Conservation (phyloP, 2,329 filamentous ascomycete genomes). For the Cytospora chrysosperma region DNA sequence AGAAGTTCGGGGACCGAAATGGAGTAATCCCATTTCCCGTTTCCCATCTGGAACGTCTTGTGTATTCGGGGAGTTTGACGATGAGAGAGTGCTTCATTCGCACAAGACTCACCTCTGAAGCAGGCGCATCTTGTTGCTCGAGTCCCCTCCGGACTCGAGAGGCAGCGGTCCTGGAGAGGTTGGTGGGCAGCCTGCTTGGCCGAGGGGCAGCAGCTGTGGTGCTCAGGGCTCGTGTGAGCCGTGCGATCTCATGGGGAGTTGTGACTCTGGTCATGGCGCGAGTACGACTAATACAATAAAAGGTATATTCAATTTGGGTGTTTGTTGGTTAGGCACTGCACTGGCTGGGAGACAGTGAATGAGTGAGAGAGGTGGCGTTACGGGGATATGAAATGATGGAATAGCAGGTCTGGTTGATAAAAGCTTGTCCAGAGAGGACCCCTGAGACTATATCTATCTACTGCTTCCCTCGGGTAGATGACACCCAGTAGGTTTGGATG, state of each 20-base stretch:
- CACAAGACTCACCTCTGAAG: slow-evolving; percentile 18
- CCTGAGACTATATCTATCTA: not conserved
- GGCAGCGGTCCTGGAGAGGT: slow-evolving; percentile 38
- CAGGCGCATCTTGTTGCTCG: slow-evolving; percentile 30
- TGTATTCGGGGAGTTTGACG: not conserved
- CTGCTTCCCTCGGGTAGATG: not conserved
- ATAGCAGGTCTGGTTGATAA: not conserved
- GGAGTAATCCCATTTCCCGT: not conserved
- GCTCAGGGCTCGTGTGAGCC: slow-evolving; percentile 48
- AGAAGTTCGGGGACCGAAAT: slow-evolving; percentile 11
- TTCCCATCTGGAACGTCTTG: not conserved
- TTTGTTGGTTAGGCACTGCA: not conserved
- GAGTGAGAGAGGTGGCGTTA: not conserved
- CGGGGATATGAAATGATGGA: not conserved
- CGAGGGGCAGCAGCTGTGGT: slow-evolving; percentile 41
- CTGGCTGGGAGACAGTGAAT: not conserved
- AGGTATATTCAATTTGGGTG: no score
- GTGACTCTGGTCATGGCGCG: slow-evolving; percentile 52
- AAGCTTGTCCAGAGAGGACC: not conserved
- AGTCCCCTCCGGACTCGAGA: slow-evolving; percentile 48
- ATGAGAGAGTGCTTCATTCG: not conserved
- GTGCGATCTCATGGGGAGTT: slow-evolving; percentile 38
- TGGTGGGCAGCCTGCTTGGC: slow-evolving; percentile 37
- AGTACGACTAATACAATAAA: no score
- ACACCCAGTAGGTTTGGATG: not conserved